A percentile compares a stretch with the other conserved stretches of the same genome.
Evolutionary conservation across 2,329 filamentous ascomycete species (phyloP).

Genomic region (Beauveria bassiana): DNA sequence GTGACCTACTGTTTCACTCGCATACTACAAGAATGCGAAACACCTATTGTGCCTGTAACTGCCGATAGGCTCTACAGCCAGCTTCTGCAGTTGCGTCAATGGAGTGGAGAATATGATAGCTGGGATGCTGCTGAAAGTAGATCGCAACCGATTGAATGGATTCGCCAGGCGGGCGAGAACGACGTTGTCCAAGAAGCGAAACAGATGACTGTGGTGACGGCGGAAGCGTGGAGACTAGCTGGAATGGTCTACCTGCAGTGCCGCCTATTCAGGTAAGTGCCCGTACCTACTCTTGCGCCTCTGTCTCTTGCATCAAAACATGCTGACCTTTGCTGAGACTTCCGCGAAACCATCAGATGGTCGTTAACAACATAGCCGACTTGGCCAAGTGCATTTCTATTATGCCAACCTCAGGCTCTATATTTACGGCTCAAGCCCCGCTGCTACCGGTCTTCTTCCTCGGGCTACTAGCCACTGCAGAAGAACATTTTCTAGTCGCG

Average conservation of each 20-base stretch:
- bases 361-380: constrained; percentile 25
- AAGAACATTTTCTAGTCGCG: constrained; percentile 23
- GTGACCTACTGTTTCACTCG: constrained; percentile 29
- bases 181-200: constrained; percentile 22
- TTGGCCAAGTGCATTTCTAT: constrained; percentile 30
- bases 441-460: constrained; percentile 34
- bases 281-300: too few species aligned
- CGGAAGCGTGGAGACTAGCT: constrained; percentile 34
- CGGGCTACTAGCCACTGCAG: constrained; percentile 26
- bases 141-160: constrained; percentile 21
- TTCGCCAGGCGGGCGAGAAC: constrained; percentile 17
- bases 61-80: constrained; percentile 19
- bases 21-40: constrained; percentile 26
- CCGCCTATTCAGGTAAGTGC: constrained; percentile 28
- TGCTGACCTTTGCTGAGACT: constrained; percentile 20
- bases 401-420: constrained; percentile 32
- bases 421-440: constrained; percentile 35
- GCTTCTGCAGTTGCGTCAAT: constrained; percentile 26
- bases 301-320: neutral
- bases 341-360: constrained; percentile 28
- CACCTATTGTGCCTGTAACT: constrained; percentile 24
- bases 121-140: constrained; percentile 16
- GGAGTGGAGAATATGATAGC: constrained; percentile 24
- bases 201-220: constrained; percentile 32
- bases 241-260: constrained; percentile 32